These are phyloP conservation scores for Centella asiatica DNA, from an alignment of 129 eudicot genomes.

Conservation along the genomic window DNA sequence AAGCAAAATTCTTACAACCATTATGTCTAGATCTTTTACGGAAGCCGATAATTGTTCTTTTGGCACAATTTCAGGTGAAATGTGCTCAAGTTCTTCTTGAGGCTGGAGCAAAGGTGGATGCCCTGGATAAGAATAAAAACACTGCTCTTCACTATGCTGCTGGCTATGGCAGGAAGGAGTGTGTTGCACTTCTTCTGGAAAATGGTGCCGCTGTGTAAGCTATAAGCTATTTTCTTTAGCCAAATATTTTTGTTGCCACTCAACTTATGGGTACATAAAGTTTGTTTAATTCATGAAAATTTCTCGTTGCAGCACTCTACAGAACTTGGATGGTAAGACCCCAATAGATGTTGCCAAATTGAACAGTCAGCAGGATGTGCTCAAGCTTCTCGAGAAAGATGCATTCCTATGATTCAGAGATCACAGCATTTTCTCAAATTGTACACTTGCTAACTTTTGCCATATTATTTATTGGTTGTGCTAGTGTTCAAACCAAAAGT, in stretches of 20 bases:
- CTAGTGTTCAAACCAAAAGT: not conserved
- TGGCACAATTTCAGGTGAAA: constrained; percentile 46
- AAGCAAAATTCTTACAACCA: too few species aligned
- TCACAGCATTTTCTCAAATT: not conserved
- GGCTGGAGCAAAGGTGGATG: constrained; percentile 93
- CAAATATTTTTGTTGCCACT: not conserved
- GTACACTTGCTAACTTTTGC: not conserved
- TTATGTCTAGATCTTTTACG: not conserved
- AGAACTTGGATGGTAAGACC: constrained; percentile 89
- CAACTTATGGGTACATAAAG: too few species aligned
- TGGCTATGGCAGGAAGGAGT: constrained; percentile 92
- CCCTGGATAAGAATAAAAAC: constrained; percentile 88
- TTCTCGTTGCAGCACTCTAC: constrained; percentile 57
- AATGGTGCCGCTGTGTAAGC: constrained; percentile 96
- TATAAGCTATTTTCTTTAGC: not conserved
- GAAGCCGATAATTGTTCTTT: not conserved
- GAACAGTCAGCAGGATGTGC: constrained; percentile 68
- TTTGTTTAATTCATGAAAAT: not conserved
- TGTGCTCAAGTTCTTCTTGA: constrained; percentile 80
- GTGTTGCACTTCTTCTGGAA: constrained; percentile 76
- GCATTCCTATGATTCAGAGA: constrained; percentile 48
- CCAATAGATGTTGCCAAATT: constrained; percentile 90
- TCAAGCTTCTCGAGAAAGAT: constrained; percentile 81
- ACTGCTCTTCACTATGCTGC: constrained; percentile 98
- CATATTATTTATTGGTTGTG: not conserved